Base-by-base conservation (phyloP, 2,329 filamentous ascomycete species). In the Rugonectria rugulosa region DNA sequence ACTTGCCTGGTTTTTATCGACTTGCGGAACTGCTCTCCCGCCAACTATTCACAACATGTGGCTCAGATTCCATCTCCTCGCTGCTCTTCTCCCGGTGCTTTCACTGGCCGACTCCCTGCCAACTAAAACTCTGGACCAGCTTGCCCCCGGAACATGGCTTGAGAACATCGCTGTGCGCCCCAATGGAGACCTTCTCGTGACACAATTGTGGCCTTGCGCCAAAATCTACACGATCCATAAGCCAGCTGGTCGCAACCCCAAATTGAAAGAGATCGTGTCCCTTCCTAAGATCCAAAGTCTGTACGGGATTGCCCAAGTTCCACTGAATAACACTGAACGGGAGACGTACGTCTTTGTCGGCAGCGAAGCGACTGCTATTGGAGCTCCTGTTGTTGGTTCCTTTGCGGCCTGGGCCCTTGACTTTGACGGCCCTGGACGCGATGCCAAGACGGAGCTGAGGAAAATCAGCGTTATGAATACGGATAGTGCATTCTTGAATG, bases 121-220 rank as follows among this genome's bases (percentile, higher is more conserved):
- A 2, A 21, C 40, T 10, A 55, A 49, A 32, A 52, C 53, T 1
- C 27, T 63, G 17, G 51, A 20, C 19, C 57, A 63, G 27, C 57
- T 62, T 29, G 20, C 24, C 15, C 44, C 26, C 17, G 59, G 57
- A 3, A 57, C 55, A 38, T 66, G 57, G 56, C 49, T 64, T 6
- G 62, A 66, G 34, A 64, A 64, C 40, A 57, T 66, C 12, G 61
- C 55, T 4, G 55, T 56, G 4, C 61, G 62, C 9, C 53, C 59
- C 29, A 60, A 59, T 24, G 56, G 59, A 10, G 58, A 61, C 32
- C 21, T 65, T n/a, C 40, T 65, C 6, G 27, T 41, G 7, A 63
- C 61, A 6, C 56, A 59, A 24, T 24, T 63, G 46, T 38, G 19
- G 17, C 62, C 58, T 3, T 46, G 56, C n/a, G 59, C 61, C 23